Percentiles rank a stretch among this genome's conserved stretches.
phyloP scores from a whole-genome alignment of 2,329 filamentous ascomycete species.

The Exophiala sp. region DNA sequence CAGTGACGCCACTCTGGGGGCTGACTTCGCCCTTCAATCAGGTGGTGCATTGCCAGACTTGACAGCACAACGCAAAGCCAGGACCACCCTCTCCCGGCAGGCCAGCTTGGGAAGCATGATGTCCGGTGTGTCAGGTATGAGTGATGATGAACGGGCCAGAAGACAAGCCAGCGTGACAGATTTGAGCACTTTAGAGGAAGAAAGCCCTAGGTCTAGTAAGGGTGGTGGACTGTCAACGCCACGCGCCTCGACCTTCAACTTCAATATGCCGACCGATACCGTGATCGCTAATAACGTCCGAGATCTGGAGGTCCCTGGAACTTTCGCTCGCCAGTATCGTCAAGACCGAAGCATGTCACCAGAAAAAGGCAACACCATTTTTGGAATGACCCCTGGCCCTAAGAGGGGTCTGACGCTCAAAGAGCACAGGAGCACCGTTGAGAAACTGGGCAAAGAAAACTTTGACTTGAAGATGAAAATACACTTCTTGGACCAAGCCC shows the following conservation, averaged over 20 bases:
- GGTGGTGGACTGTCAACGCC: constrained; percentile 65
- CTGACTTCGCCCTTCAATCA: constrained; percentile 78
- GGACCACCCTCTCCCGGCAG: constrained; percentile 61
- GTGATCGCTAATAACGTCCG: constrained; percentile 83
- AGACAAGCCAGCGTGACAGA: constrained; percentile 44
- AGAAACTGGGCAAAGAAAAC: constrained; percentile 94
- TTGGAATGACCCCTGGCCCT: constrained; percentile 47
- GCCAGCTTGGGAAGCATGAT: constrained; percentile 88
- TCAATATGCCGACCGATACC: constrained; percentile 75
- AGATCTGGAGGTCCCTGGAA: constrained; percentile 87
- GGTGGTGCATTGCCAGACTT: constrained; percentile 64
- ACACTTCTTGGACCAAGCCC: constrained; percentile 89
- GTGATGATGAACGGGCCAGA: constrained; percentile 48
- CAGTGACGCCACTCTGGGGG: constrained; percentile 71
- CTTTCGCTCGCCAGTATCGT: constrained; percentile 79
- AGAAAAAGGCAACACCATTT: constrained; percentile 51
- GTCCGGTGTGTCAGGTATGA: constrained; percentile 61
- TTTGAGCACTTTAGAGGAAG: constrained; percentile 59
- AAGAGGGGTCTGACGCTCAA: constrained; percentile 77
- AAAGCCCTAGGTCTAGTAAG: constrained; percentile 37
- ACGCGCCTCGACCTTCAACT: constrained; percentile 53
- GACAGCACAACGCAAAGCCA: constrained; percentile 38
- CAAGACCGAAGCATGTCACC: constrained; percentile 63
- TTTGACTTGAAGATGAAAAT: constrained; percentile 97
- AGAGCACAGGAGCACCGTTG: constrained; percentile 96